Evolutionary conservation across 768 basidiomycete species (phyloP).

Genomic region (Rhizopogon rudus): DNA sequence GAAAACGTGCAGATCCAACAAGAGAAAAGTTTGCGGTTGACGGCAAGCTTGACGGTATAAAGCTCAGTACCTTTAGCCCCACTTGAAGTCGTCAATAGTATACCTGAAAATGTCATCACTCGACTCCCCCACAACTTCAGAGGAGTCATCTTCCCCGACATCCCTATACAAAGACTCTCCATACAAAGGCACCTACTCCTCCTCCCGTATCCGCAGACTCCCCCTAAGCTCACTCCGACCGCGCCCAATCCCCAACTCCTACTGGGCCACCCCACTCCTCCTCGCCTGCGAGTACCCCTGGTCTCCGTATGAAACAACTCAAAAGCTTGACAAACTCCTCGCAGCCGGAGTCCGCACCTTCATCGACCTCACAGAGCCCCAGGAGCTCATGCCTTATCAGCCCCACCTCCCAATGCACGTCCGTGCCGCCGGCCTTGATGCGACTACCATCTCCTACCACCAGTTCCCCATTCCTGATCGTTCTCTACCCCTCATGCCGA

Average conservation of each 20-base stretch:
- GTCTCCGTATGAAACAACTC: constrained; percentile 49
- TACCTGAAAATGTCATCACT: neutral
- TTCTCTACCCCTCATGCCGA: constrained; percentile 49
- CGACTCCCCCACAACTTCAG: neutral
- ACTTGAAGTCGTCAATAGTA: too few relatives aligned
- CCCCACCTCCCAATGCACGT: constrained; percentile 52
- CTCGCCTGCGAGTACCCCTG: constrained; percentile 83
- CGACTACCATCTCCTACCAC: constrained; percentile 61
- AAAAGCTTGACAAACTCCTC: constrained; percentile 73
- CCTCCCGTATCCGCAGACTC: neutral
- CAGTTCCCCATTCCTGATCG: constrained; percentile 77
- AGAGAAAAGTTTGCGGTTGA: too few relatives aligned
- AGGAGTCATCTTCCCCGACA: neutral
- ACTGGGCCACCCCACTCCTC: constrained; percentile 72
- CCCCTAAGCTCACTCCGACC: constrained; percentile 9
- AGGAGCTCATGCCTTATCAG: constrained; percentile 66
- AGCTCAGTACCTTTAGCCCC: too few relatives aligned
- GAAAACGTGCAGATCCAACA: too few relatives aligned
- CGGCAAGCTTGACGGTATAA: too few relatives aligned
- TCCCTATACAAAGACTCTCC: neutral
- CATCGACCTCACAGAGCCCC: constrained; percentile 80
- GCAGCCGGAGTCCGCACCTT: constrained; percentile 72
- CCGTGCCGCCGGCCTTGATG: constrained; percentile 49
- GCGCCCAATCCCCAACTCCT: constrained; percentile 78
- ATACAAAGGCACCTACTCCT: neutral